These are phyloP conservation scores for Aegilops sharonensis DNA, from an alignment of 176 grass and related monocot genomes.

Conservation along the genomic window DNA sequence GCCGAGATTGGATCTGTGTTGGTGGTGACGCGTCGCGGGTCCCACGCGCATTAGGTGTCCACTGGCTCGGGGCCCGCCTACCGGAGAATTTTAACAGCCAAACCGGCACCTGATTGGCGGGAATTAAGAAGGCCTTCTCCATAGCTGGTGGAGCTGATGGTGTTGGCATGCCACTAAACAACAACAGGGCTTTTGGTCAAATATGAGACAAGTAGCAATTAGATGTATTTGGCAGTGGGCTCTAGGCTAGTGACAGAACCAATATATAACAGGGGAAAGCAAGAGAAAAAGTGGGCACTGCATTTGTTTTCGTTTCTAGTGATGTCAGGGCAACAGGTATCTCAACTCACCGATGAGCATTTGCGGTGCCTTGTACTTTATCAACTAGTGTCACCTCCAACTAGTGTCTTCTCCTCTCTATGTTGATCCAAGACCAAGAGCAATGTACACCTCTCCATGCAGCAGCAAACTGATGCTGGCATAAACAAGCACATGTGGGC, in stretches of 20 bases:
- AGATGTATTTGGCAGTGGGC: conserved; percentile 31
- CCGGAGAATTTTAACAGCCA: conserved; percentile 29
- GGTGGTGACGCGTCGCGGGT: conserved; percentile 43
- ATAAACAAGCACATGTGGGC: conserved; percentile 24
- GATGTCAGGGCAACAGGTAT: conserved; percentile 30
- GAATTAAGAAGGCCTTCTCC: conserved; percentile 36
- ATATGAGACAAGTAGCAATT: conserved; percentile 32
- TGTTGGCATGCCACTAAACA: conserved; percentile 53
- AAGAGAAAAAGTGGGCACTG: conserved; percentile 19
- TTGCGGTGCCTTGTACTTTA: conserved; percentile 32
- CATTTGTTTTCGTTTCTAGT: conserved; percentile 28
- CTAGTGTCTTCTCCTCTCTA: conserved; percentile 22
- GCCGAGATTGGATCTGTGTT: conserved; percentile 32
- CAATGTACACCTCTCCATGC: conserved; percentile 5
- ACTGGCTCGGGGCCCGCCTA: conserved; percentile 19
- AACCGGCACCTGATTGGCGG: conserved; percentile 38
- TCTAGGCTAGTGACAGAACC: conserved; percentile 51
- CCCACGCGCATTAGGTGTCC: conserved; percentile 29
- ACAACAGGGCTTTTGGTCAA: conserved; percentile 39
- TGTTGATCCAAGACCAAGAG: conserved; percentile 22
- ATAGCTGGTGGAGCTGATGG: conserved; percentile 43
- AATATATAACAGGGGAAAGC: conserved; percentile 35
- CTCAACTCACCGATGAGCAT: conserved; percentile 25
- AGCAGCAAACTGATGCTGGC: neutral
- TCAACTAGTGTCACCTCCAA: conserved; percentile 36